Conservation (phyloP, 1,284 basidiomycete genomes). For the Cryptococcus floricola region DNA sequence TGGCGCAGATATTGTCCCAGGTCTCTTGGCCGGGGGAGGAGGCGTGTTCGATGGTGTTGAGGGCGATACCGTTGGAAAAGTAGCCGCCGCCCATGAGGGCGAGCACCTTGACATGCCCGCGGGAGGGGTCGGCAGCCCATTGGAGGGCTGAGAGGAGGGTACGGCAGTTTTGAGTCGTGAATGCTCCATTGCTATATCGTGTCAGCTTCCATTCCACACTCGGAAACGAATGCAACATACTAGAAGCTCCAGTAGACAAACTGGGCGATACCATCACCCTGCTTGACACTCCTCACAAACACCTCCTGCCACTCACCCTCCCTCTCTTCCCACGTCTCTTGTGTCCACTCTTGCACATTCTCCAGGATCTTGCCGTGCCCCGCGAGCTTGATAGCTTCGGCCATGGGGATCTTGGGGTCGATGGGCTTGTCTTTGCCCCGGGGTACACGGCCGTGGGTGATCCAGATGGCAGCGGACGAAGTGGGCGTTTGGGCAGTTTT, state of each 20-base stretch:
- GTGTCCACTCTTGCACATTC: conserved; percentile 46
- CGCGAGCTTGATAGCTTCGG: conserved; percentile 40
- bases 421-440: conserved; percentile 46
- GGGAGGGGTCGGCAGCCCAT: conserved; percentile 40
- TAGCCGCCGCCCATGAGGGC: conserved; percentile 50
- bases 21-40: conserved; percentile 48
- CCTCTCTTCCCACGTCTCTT: conserved; percentile 28
- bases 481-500: conserved; percentile 28
- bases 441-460: conserved; percentile 50
- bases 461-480: conserved; percentile 44
- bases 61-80: conserved; percentile 53
- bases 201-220: background rate
- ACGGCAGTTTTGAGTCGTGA: conserved; percentile 49
- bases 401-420: conserved; percentile 50
- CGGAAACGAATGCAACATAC: conserved; percentile 25
- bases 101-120: conserved; percentile 44
- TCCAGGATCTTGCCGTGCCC: conserved; percentile 37
- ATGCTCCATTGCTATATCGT: conserved; percentile 48
- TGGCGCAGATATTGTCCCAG: conserved; percentile 53
- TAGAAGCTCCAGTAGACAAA: conserved; percentile 53
- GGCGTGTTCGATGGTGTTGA: conserved; percentile 51
- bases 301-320: conserved; percentile 51
- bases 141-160: conserved; percentile 45
- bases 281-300: conserved; percentile 45
- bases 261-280: conserved; percentile 36